phyloP scores from a whole-genome alignment of 495 filamentous ascomycete genomes.

The Chaetomidium leptoderma region DNA sequence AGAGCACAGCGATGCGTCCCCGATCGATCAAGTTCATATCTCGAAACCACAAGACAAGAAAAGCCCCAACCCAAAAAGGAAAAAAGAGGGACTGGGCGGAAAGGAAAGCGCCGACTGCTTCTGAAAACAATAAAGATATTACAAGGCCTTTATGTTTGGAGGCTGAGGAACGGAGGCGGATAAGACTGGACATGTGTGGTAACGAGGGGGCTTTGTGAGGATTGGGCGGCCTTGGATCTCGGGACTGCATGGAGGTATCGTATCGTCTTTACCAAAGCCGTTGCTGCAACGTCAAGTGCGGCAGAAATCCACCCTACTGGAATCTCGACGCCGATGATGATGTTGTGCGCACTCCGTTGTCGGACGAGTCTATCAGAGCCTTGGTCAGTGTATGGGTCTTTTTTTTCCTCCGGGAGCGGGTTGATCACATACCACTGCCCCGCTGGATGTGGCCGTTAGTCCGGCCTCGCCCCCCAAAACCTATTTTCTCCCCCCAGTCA shows the following conservation, averaged over 20 bases:
- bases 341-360: constrained; percentile 28
- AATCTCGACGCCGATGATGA: constrained; percentile 28
- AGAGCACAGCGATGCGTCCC: background rate
- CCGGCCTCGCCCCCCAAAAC: constrained; percentile 61
- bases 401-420: no score
- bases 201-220: background rate
- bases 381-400: background rate
- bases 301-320: constrained; percentile 20
- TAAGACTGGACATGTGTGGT: background rate
- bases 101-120: background rate
- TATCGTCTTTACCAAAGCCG: background rate
- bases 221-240: background rate
- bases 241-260: no score
- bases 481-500: constrained; percentile 65
- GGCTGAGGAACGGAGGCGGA: background rate
- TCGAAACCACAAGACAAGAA: background rate
- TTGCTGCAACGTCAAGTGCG: background rate
- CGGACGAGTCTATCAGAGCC: constrained; percentile 31
- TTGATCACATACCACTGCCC: constrained; percentile 59
- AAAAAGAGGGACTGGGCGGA: background rate
- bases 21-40: background rate
- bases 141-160: constrained; percentile 2
- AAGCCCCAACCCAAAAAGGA: background rate
- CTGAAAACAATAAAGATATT: constrained; percentile 7
- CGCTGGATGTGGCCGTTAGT: constrained; percentile 77